phyloP scores from a whole-genome alignment of 1,284 basidiomycete species.

The Cryptococcus sp. region DNA sequence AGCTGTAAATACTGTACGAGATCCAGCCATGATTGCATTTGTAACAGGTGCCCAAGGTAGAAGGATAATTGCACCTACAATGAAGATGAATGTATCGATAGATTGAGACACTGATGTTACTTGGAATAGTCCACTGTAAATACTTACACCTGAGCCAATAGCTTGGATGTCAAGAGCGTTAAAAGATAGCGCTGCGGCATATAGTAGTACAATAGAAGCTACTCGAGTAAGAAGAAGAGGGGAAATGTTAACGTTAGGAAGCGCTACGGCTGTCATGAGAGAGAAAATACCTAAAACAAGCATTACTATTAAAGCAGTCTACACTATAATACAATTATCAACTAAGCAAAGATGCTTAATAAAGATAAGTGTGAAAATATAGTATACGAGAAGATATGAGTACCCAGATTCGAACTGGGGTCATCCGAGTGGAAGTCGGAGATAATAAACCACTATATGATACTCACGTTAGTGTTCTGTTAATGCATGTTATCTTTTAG shows the following conservation, averaged over 20 bases:
- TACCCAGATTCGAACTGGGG: constrained; percentile 16
- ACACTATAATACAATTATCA: constrained; percentile 1
- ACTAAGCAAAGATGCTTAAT: no score
- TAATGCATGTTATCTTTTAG: constrained; percentile 1
- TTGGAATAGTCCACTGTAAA: constrained; percentile 42
- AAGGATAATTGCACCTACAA: constrained; percentile 27
- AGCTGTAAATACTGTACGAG: constrained; percentile 26
- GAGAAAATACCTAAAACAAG: constrained; percentile 15
- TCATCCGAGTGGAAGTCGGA: constrained; percentile 12
- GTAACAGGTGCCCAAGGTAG: constrained; percentile 19
- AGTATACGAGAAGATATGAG: constrained; percentile 1
- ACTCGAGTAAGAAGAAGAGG: constrained; percentile 31
- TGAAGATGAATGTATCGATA: constrained; percentile 29
- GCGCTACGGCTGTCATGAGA: constrained; percentile 15
- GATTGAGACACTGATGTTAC: constrained; percentile 18
- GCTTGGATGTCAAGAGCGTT: constrained; percentile 28
- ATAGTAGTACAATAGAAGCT: constrained; percentile 32
- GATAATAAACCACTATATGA: constrained; percentile 15
- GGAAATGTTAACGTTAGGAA: constrained; percentile 23
- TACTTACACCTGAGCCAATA: constrained; percentile 36
- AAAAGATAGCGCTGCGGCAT: constrained; percentile 24
- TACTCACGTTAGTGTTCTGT: constrained; percentile 8
- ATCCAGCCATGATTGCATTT: constrained; percentile 7
- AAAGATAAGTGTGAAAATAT: background rate
- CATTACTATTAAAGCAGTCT: constrained; percentile 3